Evolutionary conservation across 768 basidiomycete species (phyloP), one percentile per base, ranked within the genome.

Genomic region (Naematelia aurantialba): DNA sequence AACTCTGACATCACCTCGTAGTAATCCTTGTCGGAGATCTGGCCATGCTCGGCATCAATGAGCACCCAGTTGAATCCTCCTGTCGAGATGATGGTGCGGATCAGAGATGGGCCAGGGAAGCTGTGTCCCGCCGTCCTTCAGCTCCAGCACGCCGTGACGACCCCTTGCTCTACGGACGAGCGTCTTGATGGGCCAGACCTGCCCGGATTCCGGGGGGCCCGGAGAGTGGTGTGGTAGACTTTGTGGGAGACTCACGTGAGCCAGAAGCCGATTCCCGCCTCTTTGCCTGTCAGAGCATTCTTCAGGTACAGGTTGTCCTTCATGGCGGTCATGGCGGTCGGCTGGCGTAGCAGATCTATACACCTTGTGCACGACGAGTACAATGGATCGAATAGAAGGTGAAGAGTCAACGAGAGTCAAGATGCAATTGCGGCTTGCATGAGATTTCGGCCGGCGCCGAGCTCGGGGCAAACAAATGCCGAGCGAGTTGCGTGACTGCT

Each of bases 191-290:
- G n/a, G n/a, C n/a, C n/a, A n/a, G n/a, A n/a, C 12, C 39, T 44
- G 39, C 39, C n/a, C 12, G 4, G 14, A 4, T 46, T n/a, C 14
- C 24, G 14, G 19, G 19, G 45, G 19, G 45, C 45, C 24, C 4
- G 49, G 29, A 27, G 27, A 4, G 4, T 10, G 21, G 49, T n/a
- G 49, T 4, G 22, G 29, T 17, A 39, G 34, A 39, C 8, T 39
- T 8, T 8, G 17, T 17, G 17, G 34, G 17, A 47, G 21, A 68
- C 68, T 61, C 54, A 73, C 68, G 71, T 73, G 29, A 66, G 56
- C 71, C 71, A 73, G 46, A 69, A 73, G 2, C 71, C 71, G 44
- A 73, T 46, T 30, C 68, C 68, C 26, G n/a, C 29, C 55, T 73
- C 45, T 45, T 65, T 61, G 14, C 51, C 31, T 11, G 54, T 54